Conservation (phyloP, 768 basidiomycete species). For the Pholiota conissans region DNA sequence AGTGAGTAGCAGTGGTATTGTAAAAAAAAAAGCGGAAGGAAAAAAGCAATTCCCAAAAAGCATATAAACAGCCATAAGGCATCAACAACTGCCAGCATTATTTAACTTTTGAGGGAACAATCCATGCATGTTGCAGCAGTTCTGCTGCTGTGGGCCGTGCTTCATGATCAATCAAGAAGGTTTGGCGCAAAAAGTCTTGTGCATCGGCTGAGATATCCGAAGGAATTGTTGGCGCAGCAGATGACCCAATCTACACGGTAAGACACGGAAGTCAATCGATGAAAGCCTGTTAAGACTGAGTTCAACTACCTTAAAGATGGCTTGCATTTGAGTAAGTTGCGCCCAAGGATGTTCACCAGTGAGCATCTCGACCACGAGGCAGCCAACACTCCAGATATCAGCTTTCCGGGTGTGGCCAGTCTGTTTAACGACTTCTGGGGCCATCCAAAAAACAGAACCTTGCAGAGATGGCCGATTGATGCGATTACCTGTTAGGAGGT, state of each 20-base stretch:
- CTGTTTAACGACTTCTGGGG: constrained; percentile 97
- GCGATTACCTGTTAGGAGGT: constrained; percentile 58
- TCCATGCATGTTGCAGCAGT: constrained; percentile 75
- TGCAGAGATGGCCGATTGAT: constrained; percentile 91
- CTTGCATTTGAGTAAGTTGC: constrained; percentile 97
- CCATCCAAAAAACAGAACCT: constrained; percentile 99
- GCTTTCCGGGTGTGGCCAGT: constrained; percentile 89
- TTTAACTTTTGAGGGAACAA: constrained; percentile 26
- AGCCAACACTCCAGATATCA: constrained; percentile 96
- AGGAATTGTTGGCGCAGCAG: constrained; percentile 84
- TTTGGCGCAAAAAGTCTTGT: constrained; percentile 80
- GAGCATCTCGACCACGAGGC: constrained; percentile 94
- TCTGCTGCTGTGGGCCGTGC: constrained; percentile 78
- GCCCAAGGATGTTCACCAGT: constrained; percentile 97
- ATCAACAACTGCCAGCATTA: not conserved
- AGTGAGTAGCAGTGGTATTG: not conserved
- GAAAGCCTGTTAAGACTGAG: not conserved
- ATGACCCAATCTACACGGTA: constrained; percentile 79
- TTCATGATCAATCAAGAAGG: constrained; percentile 85
- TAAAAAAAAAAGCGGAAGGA: not conserved
- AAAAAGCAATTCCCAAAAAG: not conserved
- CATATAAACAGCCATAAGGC: not conserved
- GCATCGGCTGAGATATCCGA: constrained; percentile 90
- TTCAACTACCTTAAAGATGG: constrained; percentile 84
- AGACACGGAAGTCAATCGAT: not conserved